phyloP scores from a whole-genome alignment of 2,329 filamentous ascomycete species.

The Nigrospora sphaerica region DNA sequence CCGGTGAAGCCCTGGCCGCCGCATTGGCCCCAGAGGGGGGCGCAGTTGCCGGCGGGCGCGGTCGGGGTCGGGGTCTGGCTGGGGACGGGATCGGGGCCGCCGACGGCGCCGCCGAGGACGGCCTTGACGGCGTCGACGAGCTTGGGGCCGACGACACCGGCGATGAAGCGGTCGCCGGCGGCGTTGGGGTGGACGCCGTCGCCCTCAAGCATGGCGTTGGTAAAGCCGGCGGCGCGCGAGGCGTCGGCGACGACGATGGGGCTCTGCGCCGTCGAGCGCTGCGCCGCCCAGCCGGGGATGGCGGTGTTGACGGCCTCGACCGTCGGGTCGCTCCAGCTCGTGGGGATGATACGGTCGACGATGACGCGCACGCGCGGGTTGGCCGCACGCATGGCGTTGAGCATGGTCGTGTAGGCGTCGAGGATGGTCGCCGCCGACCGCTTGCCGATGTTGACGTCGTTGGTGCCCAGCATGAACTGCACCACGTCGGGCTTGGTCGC shows the following conservation, averaged over 20 bases:
- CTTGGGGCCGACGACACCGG: constrained; percentile 21
- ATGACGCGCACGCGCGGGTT: constrained; percentile 33
- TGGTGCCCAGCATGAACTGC: constrained; percentile 38
- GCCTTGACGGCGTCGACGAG: constrained; percentile 20
- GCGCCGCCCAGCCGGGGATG: constrained; percentile 17
- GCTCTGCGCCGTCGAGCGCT: not conserved
- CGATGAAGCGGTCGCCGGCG: constrained; percentile 24
- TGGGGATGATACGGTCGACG: constrained; percentile 32
- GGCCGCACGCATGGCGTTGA: constrained; percentile 24
- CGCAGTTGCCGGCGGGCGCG: constrained; percentile 9
- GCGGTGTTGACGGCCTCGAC: constrained; percentile 25
- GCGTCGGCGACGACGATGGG: constrained; percentile 10
- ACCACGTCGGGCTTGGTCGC: constrained; percentile 31
- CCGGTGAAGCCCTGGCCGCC: constrained; percentile 24
- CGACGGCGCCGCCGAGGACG: not conserved
- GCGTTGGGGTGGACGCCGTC: constrained; percentile 32
- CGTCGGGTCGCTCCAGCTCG: constrained; percentile 18
- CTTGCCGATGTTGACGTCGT: constrained; percentile 27
- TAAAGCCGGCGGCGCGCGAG: constrained; percentile 10
- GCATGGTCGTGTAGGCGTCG: constrained; percentile 31
- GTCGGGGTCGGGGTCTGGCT: not conserved
- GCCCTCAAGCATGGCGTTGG: constrained; percentile 17
- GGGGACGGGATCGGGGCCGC: not conserved
- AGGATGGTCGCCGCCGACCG: constrained; percentile 25
- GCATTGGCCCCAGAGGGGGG: constrained; percentile 23